These are phyloP conservation scores for Phytophthora citricola DNA, from an alignment of 352 stramenopile species.

Conservation along the genomic window DNA sequence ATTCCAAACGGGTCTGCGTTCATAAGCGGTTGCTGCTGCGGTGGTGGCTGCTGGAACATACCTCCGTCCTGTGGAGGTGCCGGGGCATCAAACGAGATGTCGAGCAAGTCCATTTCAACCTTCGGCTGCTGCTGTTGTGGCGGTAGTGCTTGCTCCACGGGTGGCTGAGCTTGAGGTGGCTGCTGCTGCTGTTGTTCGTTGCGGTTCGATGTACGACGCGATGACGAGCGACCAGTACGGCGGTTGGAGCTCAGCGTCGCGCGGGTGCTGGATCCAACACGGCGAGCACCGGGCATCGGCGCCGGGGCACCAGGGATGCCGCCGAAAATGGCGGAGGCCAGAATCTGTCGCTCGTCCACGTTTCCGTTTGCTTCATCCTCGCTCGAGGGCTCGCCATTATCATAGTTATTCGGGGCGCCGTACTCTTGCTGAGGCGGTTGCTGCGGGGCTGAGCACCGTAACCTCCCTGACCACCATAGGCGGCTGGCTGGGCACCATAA, in stretches of 20 bases:
- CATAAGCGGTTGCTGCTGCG: constrained; percentile 41
- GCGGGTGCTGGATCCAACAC: constrained; percentile 33
- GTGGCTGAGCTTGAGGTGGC: constrained; percentile 38
- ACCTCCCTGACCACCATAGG: constrained; percentile 41
- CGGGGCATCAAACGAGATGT: constrained; percentile 81
- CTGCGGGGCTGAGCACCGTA: constrained; percentile 46
- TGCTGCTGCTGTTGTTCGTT: constrained; percentile 53
- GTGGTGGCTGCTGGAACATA: constrained; percentile 46
- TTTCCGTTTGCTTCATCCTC: constrained; percentile 40
- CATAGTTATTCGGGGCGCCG: constrained; percentile 39
- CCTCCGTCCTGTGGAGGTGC: constrained; percentile 41
- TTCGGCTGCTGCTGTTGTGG: constrained; percentile 47
- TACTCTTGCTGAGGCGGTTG: constrained; percentile 56
- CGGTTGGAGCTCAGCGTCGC: constrained; percentile 41
- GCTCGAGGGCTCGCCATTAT: constrained; percentile 59
- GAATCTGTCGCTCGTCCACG: constrained; percentile 81
- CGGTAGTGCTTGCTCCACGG: constrained; percentile 38
- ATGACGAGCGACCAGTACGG: constrained; percentile 29
- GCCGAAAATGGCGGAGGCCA: constrained; percentile 97
- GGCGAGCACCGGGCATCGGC: constrained; percentile 50
- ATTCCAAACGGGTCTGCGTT: constrained; percentile 75
- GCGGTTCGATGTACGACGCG: constrained; percentile 41
- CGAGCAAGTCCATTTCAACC: constrained; percentile 83
- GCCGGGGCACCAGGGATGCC: constrained; percentile 88
- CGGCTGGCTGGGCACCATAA: constrained; percentile 46